Base-by-base conservation (phyloP, 345 rosid genomes). In the Salix arbutifolia region DNA sequence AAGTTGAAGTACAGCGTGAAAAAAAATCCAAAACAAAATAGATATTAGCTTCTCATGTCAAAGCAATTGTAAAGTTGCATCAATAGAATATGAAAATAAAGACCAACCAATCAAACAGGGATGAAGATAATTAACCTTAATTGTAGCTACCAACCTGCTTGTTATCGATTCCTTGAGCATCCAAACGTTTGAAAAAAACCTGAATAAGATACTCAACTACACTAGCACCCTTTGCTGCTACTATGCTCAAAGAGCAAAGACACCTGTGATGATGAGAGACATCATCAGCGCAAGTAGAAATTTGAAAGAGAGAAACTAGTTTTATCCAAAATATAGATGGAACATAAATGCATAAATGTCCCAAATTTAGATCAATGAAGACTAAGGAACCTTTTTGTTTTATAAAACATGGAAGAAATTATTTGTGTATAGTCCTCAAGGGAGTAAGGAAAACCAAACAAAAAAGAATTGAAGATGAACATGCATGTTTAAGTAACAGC, bases 191-290 rank as follows among this genome's bases (percentile, higher is more conserved):
- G 78, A 91, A 91, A 83, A 96, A 96, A 74, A 96, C 86, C 80
- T 86, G 96, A 80, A 94, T 84, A 84, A 96, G 99, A 85, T 92
- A 89, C 82, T 90, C 97, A 76, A 96, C 86, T 50, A 88, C 87
- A 77, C 83, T 83, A 79, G 88, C 89, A 76, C 89, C 92, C 77
- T 89, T 86, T 79, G 95, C 97, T 80, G 90, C 86, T 73, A 89
- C 86, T 88, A 83, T 88, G 78, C 92, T 89, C 84, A 94, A 89
- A 70, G 97, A 92, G 76, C 97, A 91, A 69, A 96, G 92, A 81
- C 98, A 96, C 92, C 99, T 96, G 85, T 46, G 52, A 81, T 73
- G 38, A 78, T 65, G 75, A 76, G 78, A 38, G 37, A 42, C 40
- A 67, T 67, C 40, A 60, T 67, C 14, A 68, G 53, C 16, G 37